Base-by-base conservation (phyloP, 352 stramenopile species). In the Discostella stelligera region DNA sequence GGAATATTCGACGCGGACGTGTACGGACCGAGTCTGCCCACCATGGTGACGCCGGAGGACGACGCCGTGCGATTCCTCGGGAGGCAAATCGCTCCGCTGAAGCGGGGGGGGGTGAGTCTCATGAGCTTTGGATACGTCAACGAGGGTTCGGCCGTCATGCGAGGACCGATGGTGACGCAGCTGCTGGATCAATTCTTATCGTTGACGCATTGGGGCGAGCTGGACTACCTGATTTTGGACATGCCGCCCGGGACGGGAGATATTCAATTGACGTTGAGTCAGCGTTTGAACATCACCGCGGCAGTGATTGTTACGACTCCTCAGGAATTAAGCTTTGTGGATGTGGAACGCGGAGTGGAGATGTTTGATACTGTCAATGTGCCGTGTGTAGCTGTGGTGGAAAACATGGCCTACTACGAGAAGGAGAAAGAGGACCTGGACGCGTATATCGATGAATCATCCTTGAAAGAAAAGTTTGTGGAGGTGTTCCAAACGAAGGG, bases 161-260 rank as follows among this genome's bases (percentile, higher is more conserved):
- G 96, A 46, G 97, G 97, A 3, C 95, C 97, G 0, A 99, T 99
- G 96, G 96, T 99, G 3, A 98, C 94, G 37, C 97, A 98, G 85
- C 84, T 99, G 30, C 85, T 99, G 23, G 94, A 98, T 79, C 97
- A 99, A 82, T 96, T 99, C 59, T 49, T 95, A 18, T 87, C 75
- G 7, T 92, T 97, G 5, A 99, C 97, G 0, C 91, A 98, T 74
- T 99, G 98, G 98, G 97, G 97, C n/a, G 89, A 97, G 32, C 84
- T 99, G n/a, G 98, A 99, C 87, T 99, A 99, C 82, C 83, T 99
- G 48, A 87, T 94, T 67, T 64, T 98, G 20, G 95, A 99, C 77
- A 98, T 99, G 96, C 98, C 98, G 8, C 98, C 98, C 3, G 98
- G 98, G 53, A 99, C 98, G 11, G 98, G 98, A 60, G 98, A 99